Evolutionary conservation across 805 yeast genomes (phyloP), one percentile per base, ranked within the genome.

Genomic region (Candida tibetensis): DNA sequence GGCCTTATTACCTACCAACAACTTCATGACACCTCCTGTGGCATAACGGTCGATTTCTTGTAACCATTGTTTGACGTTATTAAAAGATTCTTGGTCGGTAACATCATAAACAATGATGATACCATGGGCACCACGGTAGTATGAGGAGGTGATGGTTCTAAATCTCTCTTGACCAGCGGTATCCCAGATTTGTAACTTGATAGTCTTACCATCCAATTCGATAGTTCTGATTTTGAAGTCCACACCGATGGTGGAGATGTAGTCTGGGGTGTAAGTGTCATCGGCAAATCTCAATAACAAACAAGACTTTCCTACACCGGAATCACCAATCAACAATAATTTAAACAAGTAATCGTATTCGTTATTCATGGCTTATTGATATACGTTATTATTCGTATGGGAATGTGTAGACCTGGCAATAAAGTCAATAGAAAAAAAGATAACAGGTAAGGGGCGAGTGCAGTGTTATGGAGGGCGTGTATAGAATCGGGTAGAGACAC

Each of bases 131-230:
- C 99, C 99, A 64, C 99, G 84, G 74, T 91, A 91, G 71, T 91
- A 91, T 12, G 96, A 87, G 10, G 96, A 86, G 9, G 98, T 93
- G 69, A 91, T 91, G 36, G 99, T 93, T 69, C 98, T 82, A 72
- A 93, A 93, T 55, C 99, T 76, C 66, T 93, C 99, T 72, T 93
- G 99, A 32, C 99, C 99, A 9, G 98, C 99, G 40, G 99, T 93
- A 62, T 93, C 99, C 99, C 99, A 93, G 60, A 93, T 91, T 71
- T 93, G 99, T 59, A 93, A 77, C 70, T 93, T 93, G 62, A 93
- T 93, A 38, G 95, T 87, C 73, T 93, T 93, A 49, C 98, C 98
- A 54, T 93, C 97, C 44, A 93, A 74, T 61, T 93, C 98, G 39
- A 85, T 84, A 35, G 93, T 85, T 71, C 89, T 81, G 61, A 85